phyloP scores from a whole-genome alignment of 805 yeast species.

The Yamadazyma tumulicola region DNA sequence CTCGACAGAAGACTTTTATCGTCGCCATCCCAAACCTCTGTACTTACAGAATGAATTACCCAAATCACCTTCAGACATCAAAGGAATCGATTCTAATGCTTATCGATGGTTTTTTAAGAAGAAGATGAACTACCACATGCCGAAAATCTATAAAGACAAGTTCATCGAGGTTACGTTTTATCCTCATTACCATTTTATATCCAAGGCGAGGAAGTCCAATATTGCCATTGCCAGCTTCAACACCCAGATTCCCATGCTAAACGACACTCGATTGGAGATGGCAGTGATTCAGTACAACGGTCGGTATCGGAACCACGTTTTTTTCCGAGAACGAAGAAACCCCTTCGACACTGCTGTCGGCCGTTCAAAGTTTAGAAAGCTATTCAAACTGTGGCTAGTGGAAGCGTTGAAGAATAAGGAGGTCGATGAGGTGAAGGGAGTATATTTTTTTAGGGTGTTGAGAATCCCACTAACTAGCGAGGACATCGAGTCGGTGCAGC shows the following conservation, averaged over 20 bases:
- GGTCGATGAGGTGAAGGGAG: constrained; percentile 19
- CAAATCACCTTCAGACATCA: constrained; percentile 27
- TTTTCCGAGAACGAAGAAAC: constrained; percentile 20
- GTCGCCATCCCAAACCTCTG: no score
- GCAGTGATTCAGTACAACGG: constrained; percentile 26
- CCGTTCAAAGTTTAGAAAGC: constrained; percentile 23
- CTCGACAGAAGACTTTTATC: neutral
- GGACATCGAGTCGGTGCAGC: constrained; percentile 13
- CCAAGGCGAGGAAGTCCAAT: constrained; percentile 33
- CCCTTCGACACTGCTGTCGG: constrained; percentile 35
- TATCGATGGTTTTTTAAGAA: constrained; percentile 12
- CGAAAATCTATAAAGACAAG: constrained; percentile 8
- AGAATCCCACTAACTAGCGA: constrained; percentile 18
- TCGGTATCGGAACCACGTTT: constrained; percentile 16
- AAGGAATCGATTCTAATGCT: constrained; percentile 28
- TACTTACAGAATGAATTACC: constrained; percentile 27
- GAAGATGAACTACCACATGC: constrained; percentile 16
- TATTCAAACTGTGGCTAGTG: constrained; percentile 16
- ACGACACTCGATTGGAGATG: constrained; percentile 21
- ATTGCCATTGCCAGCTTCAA: constrained; percentile 34
- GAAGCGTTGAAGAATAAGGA: constrained; percentile 10
- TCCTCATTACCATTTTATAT: constrained; percentile 26
- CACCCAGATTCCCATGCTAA: constrained; percentile 23
- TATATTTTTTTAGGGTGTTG: constrained; percentile 18
- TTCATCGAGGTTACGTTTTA: constrained; percentile 27